A percentile compares a stretch with the other conserved stretches of the same genome.
Conservation (phyloP, 2,329 filamentous ascomycete species). For the Hypoxylon sp. region DNA sequence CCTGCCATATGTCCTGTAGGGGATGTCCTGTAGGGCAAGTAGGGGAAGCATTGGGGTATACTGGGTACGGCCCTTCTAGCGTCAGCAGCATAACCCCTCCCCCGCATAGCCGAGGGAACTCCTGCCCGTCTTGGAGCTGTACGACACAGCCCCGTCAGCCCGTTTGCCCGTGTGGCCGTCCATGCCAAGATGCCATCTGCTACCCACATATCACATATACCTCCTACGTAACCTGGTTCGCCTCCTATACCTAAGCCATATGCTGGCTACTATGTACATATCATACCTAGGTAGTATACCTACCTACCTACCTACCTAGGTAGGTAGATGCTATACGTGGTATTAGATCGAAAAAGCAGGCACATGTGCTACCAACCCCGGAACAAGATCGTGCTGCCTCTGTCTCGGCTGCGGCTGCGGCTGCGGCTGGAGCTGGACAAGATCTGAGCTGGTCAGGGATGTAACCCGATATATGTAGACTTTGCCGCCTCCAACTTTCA, state of each 20-base stretch:
- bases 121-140: conserved; percentile 28
- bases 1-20: too few relatives aligned
- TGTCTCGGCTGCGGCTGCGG: background rate
- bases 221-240: too few relatives aligned
- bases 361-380: conserved; percentile 29
- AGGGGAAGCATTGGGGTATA: too few relatives aligned
- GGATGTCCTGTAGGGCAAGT: too few relatives aligned
- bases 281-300: background rate
- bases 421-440: too few relatives aligned
- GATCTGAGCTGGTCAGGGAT: too few relatives aligned
- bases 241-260: too few relatives aligned
- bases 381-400: conserved; percentile 8
- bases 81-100: conserved; percentile 24
- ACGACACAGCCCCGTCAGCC: background rate
- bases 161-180: conserved; percentile 25
- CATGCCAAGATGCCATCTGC: too few relatives aligned
- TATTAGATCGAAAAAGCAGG: conserved; percentile 1
- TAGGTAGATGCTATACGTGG: background rate
- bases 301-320: too few relatives aligned
- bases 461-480: background rate
- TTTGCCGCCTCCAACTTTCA: background rate
- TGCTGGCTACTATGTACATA: too few relatives aligned
- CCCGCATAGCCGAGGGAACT: conserved; percentile 48
- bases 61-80: too few relatives aligned
- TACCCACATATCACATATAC: too few relatives aligned